Base-by-base conservation (phyloP, 139 green algal species). In the Ulvella scutata region DNA sequence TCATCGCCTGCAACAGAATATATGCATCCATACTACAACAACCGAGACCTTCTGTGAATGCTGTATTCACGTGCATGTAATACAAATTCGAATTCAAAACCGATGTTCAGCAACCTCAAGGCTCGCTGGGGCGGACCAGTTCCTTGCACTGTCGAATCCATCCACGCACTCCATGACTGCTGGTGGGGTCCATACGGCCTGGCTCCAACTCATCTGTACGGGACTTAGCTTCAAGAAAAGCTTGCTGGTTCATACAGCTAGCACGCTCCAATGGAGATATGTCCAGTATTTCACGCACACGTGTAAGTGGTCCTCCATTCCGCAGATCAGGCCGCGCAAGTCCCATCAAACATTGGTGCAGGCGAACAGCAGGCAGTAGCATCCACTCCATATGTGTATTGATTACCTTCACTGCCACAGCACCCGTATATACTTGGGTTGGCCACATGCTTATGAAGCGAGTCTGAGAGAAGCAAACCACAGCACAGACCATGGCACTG, bases 1-100 rank as follows among this genome's bases (percentile, higher is more conserved):
- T 67, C 51, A 67, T n/a, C 51, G 51, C 51, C 51, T 67, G 51
- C 51, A 67, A n/a, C n/a, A n/a, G n/a, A n/a, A n/a, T n/a, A n/a
- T n/a, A n/a, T n/a, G n/a, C n/a, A n/a, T n/a, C n/a, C n/a, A n/a
- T n/a, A n/a, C n/a, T n/a, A n/a, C n/a, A n/a, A n/a, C n/a, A n/a
- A n/a, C n/a, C n/a, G n/a, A n/a, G n/a, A n/a, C n/a, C n/a, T n/a
- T n/a, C n/a, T n/a, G n/a, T n/a, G n/a, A n/a, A n/a, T n/a, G n/a
- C n/a, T n/a, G n/a, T n/a, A n/a, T n/a, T n/a, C n/a, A n/a, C n/a
- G n/a, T n/a, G n/a, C n/a, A n/a, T n/a, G n/a, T n/a, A n/a, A n/a
- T n/a, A n/a, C n/a, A n/a, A n/a, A n/a, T n/a, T n/a, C n/a, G n/a
- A n/a, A n/a, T n/a, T n/a, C n/a, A n/a, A n/a, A n/a, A n/a, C n/a